Evolutionary conservation across 208 protist genomes (phyloP).

Genomic region (Herpetomonas tarakana): DNA sequence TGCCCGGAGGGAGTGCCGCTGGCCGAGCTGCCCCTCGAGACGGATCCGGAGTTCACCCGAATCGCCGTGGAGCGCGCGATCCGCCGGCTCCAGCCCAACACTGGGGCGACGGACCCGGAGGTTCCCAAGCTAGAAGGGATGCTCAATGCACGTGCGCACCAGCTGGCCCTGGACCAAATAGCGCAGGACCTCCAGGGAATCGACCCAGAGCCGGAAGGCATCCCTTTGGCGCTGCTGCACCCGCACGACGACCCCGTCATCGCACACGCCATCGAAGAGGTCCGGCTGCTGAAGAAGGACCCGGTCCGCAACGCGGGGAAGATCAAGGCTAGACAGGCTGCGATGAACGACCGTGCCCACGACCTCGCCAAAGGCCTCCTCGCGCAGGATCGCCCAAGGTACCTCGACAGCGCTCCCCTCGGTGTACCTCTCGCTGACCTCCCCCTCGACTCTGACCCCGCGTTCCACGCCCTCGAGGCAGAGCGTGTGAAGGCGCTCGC

Average conservation of each 20-base stretch:
- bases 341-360: slow-evolving; percentile 52
- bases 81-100: slow-evolving; percentile 50
- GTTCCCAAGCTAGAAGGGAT: slow-evolving; percentile 44
- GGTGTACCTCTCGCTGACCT: slow-evolving; percentile 56
- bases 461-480: slow-evolving; percentile 57
- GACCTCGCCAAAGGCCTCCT: slow-evolving; percentile 44
- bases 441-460: slow-evolving; percentile 47
- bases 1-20: slow-evolving; percentile 58
- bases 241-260: slow-evolving; percentile 61
- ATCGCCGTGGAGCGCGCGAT: slow-evolving; percentile 49
- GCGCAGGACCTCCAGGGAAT: slow-evolving; percentile 56
- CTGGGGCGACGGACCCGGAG: slow-evolving; percentile 7
- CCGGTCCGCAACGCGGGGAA: slow-evolving; percentile 43
- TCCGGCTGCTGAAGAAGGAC: slow-evolving; percentile 60
- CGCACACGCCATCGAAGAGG: slow-evolving; percentile 24
- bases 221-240: slow-evolving; percentile 56
- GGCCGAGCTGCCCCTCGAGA: slow-evolving; percentile 43
- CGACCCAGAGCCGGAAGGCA: slow-evolving; percentile 37
- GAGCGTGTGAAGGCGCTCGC: slow-evolving; percentile 31
- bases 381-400: slow-evolving; percentile 34
- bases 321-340: slow-evolving; percentile 35
- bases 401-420: slow-evolving; percentile 33
- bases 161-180: slow-evolving; percentile 55
- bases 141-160: slow-evolving; percentile 55
- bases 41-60: slow-evolving; percentile 45